phyloP scores from a whole-genome alignment of 179 eudicot genomes.

The Silene vulgaris region DNA sequence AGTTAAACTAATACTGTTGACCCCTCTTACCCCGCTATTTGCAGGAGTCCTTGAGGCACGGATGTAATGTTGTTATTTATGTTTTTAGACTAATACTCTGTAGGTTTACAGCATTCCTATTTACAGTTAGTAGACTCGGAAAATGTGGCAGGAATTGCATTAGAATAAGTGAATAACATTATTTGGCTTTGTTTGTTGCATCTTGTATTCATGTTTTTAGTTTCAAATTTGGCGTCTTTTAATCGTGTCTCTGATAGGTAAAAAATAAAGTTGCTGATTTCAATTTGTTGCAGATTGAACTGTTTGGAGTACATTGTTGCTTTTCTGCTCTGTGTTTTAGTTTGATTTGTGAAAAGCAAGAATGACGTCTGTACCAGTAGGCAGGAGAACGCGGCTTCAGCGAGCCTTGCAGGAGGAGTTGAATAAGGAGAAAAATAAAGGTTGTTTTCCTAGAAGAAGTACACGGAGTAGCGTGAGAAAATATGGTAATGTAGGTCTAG shows the following conservation, averaged over 20 bases:
- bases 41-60: no score
- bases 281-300: constrained; percentile 7
- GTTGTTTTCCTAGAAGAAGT: background rate
- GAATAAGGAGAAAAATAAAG: background rate
- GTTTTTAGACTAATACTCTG: no score
- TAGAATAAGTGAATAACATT: no score
- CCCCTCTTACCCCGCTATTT: no score
- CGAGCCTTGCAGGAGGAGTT: background rate
- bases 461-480: background rate
- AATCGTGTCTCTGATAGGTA: background rate
- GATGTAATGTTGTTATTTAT: no score
- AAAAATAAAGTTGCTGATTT: background rate
- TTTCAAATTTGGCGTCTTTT: background rate
- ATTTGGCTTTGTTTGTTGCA: background rate
- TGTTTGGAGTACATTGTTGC: background rate
- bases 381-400: constrained; percentile 24
- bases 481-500: background rate
- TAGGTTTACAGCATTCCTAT: no score
- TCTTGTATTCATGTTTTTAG: background rate
- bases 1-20: no score
- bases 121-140: no score
- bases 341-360: background rate
- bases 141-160: no score
- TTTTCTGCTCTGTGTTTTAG: background rate
- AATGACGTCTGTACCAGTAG: constrained; percentile 20